A percentile compares a stretch with the other conserved stretches of the same genome.
These are phyloP conservation scores for Malus hybrid DNA, from an alignment of 331 rosid species.

Conservation along the genomic window DNA sequence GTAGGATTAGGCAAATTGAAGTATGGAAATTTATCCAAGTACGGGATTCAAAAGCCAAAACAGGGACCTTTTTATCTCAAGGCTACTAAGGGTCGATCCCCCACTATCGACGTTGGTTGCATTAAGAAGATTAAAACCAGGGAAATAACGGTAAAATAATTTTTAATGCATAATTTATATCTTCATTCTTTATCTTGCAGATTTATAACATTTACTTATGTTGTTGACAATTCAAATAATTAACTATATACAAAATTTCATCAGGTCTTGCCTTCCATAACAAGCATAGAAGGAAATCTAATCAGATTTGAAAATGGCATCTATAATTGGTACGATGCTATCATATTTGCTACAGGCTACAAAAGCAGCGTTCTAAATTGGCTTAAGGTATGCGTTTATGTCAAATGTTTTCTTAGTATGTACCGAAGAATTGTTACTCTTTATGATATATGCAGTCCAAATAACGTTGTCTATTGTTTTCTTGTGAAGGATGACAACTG, in stretches of 20 bases:
- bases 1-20: background rate
- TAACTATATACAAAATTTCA: background rate
- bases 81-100: conserved; percentile 32
- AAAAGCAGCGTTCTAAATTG: conserved; percentile 40
- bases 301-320: conserved; percentile 37
- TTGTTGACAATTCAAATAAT: too few relatives aligned
- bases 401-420: background rate
- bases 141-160: conserved; percentile 29
- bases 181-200: too few relatives aligned
- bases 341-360: conserved; percentile 40
- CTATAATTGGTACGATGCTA: conserved; percentile 27
- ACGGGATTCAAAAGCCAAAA: conserved; percentile 31
- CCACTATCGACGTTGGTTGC: conserved; percentile 57
- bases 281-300: conserved; percentile 21
- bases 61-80: conserved; percentile 45
- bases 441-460: too few relatives aligned
- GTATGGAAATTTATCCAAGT: conserved; percentile 36
- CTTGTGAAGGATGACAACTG: background rate
- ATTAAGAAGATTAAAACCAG: conserved; percentile 34
- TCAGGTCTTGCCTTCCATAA: conserved; percentile 39
- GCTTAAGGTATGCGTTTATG: conserved; percentile 42
- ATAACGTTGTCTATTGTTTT: background rate
- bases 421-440: background rate
- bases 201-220: too few relatives aligned
- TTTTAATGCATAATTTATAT: background rate